Conservation (phyloP, 2,329 filamentous ascomycete genomes). For the Pseudocercospora musae region DNA sequence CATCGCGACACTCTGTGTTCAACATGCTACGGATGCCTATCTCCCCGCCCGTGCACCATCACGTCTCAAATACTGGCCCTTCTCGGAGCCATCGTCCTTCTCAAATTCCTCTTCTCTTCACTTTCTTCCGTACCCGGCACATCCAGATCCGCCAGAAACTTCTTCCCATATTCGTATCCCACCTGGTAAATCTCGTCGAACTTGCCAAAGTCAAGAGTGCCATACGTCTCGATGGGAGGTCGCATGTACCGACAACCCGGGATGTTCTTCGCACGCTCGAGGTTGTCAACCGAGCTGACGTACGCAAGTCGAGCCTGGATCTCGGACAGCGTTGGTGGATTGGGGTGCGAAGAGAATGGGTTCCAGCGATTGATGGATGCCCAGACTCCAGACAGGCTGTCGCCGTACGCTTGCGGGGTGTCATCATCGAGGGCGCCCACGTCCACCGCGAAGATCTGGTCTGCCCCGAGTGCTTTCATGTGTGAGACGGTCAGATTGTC, state of each 20-base stretch:
- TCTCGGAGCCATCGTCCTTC: constrained; percentile 52
- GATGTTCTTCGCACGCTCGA: constrained; percentile 88
- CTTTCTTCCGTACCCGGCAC: constrained; percentile 57
- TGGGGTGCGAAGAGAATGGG: constrained; percentile 81
- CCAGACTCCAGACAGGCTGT: constrained; percentile 93
- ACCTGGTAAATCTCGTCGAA: constrained; percentile 95
- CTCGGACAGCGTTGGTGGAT: constrained; percentile 90
- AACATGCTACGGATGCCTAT: not conserved
- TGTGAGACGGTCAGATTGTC: constrained; percentile 96
- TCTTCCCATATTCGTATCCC: constrained; percentile 80
- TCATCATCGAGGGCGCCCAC: constrained; percentile 91
- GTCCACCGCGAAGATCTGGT: constrained; percentile 93
- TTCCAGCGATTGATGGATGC: constrained; percentile 96
- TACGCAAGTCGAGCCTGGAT: constrained; percentile 95
- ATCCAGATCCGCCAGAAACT: constrained; percentile 72
- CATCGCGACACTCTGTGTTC: not conserved
- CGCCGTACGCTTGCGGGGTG: constrained; percentile 86
- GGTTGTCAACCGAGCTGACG: constrained; percentile 87
- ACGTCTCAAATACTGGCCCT: constrained; percentile 45
- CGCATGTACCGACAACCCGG: constrained; percentile 95
- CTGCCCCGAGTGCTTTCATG: constrained; percentile 91
- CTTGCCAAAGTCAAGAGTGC: constrained; percentile 92
- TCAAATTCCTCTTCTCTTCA: constrained; percentile 50
- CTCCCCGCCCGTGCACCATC: not conserved
- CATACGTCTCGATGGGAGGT: constrained; percentile 88